Evolutionary conservation across 2,329 filamentous ascomycete genomes (phyloP).

Genomic region (Arthroderma sp.): DNA sequence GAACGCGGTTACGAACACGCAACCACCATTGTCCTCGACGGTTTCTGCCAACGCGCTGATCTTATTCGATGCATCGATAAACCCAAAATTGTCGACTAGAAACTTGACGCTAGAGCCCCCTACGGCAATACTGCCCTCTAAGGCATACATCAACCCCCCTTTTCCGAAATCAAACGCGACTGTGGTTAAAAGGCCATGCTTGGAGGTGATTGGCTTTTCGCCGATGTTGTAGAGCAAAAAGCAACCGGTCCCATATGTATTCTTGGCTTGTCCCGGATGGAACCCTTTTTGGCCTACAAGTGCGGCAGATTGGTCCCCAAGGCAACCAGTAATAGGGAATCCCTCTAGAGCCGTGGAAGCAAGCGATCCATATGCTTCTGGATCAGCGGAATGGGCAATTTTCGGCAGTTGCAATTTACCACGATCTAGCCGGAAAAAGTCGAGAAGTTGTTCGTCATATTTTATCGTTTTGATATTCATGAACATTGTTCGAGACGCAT

Average conservation of each 20-base stretch:
- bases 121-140: constrained; percentile 75
- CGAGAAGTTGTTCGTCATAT: constrained; percentile 64
- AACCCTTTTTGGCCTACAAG: constrained; percentile 83
- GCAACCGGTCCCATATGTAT: constrained; percentile 82
- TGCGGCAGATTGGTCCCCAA: constrained; percentile 77
- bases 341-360: constrained; percentile 27
- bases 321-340: constrained; percentile 55
- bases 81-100: constrained; percentile 51
- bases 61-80: constrained; percentile 48
- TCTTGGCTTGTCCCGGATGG: constrained; percentile 69
- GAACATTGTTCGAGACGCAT: constrained; percentile 90
- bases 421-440: constrained; percentile 64
- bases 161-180: constrained; percentile 64
- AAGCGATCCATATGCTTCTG: constrained; percentile 33
- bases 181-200: constrained; percentile 67
- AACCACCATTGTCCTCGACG: constrained; percentile 65
- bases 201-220: constrained; percentile 70
- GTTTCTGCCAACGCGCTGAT: constrained; percentile 52
- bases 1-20: constrained; percentile 81
- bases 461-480: constrained; percentile 72
- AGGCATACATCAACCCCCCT: constrained; percentile 52
- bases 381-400: constrained; percentile 63
- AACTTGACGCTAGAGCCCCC: constrained; percentile 75
- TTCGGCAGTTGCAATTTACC: constrained; percentile 61
- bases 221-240: constrained; percentile 86